A percentile compares a stretch with the other conserved stretches of the same genome.
Evolutionary conservation across 441 rosid genomes (phyloP).

Genomic region (Rhodomyrtus psidioides): DNA sequence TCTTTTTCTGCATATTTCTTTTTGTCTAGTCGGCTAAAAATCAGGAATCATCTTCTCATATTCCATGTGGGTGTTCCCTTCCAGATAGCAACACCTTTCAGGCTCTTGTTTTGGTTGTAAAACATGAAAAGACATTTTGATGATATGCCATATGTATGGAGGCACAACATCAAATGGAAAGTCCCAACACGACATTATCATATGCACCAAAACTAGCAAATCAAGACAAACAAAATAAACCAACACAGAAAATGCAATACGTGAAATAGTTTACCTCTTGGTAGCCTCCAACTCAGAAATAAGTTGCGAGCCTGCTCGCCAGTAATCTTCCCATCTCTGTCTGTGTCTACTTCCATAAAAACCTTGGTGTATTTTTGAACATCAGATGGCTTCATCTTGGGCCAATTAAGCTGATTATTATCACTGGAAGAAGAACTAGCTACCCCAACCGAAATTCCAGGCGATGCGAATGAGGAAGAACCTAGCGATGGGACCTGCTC

Average conservation of each 20-base stretch:
- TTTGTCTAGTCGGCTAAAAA: no score
- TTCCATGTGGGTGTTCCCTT: background rate
- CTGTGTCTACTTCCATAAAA: constrained; percentile 84
- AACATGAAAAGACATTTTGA: background rate
- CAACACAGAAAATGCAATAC: background rate
- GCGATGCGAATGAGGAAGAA: constrained; percentile 33
- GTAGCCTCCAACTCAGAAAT: constrained; percentile 93
- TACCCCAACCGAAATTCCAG: constrained; percentile 45
- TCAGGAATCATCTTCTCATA: background rate
- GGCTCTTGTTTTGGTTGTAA: background rate
- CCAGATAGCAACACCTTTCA: background rate
- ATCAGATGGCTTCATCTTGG: constrained; percentile 83
- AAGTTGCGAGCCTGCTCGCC: constrained; percentile 92
- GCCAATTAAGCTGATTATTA: constrained; percentile 58
- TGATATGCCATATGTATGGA: background rate
- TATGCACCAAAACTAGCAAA: background rate
- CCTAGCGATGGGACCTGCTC: constrained; percentile 45
- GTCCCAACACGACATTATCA: background rate
- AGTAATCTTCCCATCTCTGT: constrained; percentile 88
- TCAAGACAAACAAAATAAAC: background rate
- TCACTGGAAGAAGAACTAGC: constrained; percentile 45
- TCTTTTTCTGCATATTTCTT: no score
- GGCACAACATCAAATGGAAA: background rate
- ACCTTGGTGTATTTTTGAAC: constrained; percentile 86
- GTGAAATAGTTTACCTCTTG: constrained; percentile 57